These are phyloP conservation scores for Calonectria multiphialidica DNA, from an alignment of 2,329 filamentous ascomycete genomes.

Conservation along the genomic window DNA sequence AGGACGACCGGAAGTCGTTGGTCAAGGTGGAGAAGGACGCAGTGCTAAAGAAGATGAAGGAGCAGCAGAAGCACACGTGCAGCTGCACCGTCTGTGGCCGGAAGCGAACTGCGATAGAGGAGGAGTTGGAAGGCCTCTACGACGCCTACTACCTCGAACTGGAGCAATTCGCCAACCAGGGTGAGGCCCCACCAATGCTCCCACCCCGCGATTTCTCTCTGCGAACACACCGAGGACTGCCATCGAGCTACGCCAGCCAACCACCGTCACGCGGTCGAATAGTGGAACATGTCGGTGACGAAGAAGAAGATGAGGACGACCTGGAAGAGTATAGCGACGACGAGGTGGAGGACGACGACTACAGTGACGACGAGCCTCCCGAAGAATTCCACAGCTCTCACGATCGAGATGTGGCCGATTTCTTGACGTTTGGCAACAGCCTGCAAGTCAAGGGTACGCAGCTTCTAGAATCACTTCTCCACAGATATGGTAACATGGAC, in stretches of 20 bases:
- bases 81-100: slow-evolving; percentile 97
- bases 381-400: slow-evolving; percentile 75
- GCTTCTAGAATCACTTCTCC: slow-evolving; percentile 58
- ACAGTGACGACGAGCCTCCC: slow-evolving; percentile 74
- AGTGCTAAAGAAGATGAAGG: slow-evolving; percentile 99
- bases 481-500: slow-evolving; percentile 61
- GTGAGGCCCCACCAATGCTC: slow-evolving; percentile 70
- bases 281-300: slow-evolving; percentile 72
- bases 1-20: slow-evolving; percentile 93
- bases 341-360: slow-evolving; percentile 70
- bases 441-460: slow-evolving; percentile 87
- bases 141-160: slow-evolving; percentile 99
- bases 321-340: slow-evolving; percentile 66
- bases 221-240: slow-evolving; percentile 69
- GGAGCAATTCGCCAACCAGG: slow-evolving; percentile 94
- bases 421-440: slow-evolving; percentile 98
- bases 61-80: slow-evolving; percentile 99
- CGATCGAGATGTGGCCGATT: slow-evolving; percentile 81
- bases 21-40: slow-evolving; percentile 99
- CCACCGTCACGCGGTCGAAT: slow-evolving; percentile 83
- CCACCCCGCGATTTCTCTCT: slow-evolving; percentile 70
- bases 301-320: slow-evolving; percentile 65
- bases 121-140: slow-evolving; percentile 96
- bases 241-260: slow-evolving; percentile 70
- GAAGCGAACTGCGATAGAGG: slow-evolving; percentile 96